Percentiles rank a stretch among this genome's conserved stretches.
These are phyloP conservation scores for Desmodesmus armatus DNA, from an alignment of 139 green algal genomes.

Conservation along the genomic window DNA sequence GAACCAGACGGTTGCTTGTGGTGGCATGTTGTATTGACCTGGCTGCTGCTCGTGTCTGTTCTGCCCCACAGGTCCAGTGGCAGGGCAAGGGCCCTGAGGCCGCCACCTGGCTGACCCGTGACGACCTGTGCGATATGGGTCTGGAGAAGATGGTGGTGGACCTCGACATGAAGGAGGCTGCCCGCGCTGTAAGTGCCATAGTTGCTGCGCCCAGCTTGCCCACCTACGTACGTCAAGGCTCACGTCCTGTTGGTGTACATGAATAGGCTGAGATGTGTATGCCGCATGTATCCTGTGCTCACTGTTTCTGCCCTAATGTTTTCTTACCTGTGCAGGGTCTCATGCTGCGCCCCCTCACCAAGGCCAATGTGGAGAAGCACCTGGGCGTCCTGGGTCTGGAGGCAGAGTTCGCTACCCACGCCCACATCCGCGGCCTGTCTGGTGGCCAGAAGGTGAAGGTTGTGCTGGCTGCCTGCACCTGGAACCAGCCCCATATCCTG, in stretches of 20 bases:
- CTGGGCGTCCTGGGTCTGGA: slow-evolving; percentile 91
- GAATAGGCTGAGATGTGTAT: no score
- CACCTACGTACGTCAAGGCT: no score
- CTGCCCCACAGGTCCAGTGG: no score
- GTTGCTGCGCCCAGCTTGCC: not conserved
- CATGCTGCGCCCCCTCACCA: slow-evolving; percentile 86
- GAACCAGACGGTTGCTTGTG: no score
- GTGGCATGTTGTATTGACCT: no score
- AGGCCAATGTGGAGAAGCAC: slow-evolving; percentile 90
- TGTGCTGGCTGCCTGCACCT: slow-evolving; percentile 79
- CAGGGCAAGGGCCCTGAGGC: slow-evolving; percentile 61
- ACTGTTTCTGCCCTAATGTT: not conserved
- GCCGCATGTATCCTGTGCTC: not conserved
- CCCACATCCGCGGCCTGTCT: slow-evolving; percentile 88
- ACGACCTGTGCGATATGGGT: slow-evolving; percentile 72
- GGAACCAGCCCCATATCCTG: slow-evolving; percentile 81
- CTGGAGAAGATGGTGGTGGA: slow-evolving; percentile 92
- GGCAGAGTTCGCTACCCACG: slow-evolving; percentile 91
- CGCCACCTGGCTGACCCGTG: slow-evolving; percentile 77
- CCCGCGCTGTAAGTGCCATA: slow-evolving; percentile 41
- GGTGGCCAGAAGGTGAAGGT: slow-evolving; percentile 90
- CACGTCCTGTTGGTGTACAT: no score
- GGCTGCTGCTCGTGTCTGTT: no score
- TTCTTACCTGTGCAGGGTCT: slow-evolving; percentile 64
- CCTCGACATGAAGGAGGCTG: slow-evolving; percentile 92